Evolutionary conservation across 345 rosid species (phyloP), one percentile per base, ranked within the genome.

Genomic region (Hirschfeldia incana): DNA sequence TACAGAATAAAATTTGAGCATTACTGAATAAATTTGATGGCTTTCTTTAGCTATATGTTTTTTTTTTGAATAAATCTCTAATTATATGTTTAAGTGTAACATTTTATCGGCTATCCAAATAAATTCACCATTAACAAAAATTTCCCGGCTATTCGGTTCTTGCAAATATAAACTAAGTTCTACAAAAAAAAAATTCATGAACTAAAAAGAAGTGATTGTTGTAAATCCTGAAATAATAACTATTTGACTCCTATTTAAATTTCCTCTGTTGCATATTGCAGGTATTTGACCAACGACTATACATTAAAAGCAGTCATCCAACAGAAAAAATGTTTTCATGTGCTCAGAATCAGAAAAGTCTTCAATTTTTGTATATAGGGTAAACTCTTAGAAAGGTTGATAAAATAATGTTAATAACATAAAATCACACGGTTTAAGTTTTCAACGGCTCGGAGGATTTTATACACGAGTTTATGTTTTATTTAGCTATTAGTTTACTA

Each of bases 261-360:
- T 17, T 44, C 34, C 30, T 30, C 62, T 72, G 72, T 61, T 65
- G 53, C 67, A 58, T 70, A 12, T 60, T 55, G 81, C 76, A 65
- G 81, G 72, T 39, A 59, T 72, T 78, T 78, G 77, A 78, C 77
- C 81, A 57, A 28, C 30, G 72, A 71, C 81, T 77, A 65, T 39
- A 65, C 76, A 78, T 78, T 72, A 28, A 72, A 72, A 65, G 67
- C 74, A 69, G 60, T 1, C 46, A 76, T 68, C 28, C 28, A 44
- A n/a, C 39, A 55, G 8, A 34, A 9, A 28, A 32, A 69, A 61
- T 15, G 28, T 15, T 58, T 46, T 33, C 62, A 13, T 46, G 7
- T n/a, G 11, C 11, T 33, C 55, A 13, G 55, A 32, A 62, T 34
- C 21, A 60, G n/a, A 76, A 29, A 51, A 39, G 46, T 39, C 55